These are phyloP conservation scores for Trichoderma gamsii DNA, from an alignment of 495 filamentous ascomycete species.

Conservation along the genomic window DNA sequence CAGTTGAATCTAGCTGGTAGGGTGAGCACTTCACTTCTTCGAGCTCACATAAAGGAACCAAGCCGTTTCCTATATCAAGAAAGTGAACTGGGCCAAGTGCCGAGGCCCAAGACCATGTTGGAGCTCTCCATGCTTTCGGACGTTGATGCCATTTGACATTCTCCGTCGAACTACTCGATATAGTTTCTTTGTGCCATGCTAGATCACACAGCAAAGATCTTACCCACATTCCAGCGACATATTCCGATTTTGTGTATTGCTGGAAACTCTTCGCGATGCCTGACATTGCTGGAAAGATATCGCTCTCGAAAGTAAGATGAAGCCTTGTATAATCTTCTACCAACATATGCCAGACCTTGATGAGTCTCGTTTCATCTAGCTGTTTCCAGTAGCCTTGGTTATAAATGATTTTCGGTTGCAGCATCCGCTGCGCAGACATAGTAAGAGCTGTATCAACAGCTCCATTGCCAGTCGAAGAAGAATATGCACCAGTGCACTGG, in stretches of 20 bases:
- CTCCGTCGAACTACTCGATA: neutral
- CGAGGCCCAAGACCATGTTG: constrained; percentile 25
- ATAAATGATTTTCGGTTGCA: constrained; percentile 18
- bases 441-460: neutral
- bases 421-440: neutral
- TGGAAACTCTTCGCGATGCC: constrained; percentile 19
- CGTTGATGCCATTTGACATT: neutral
- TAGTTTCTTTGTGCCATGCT: constrained; percentile 16
- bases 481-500: constrained; percentile 18
- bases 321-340: constrained; percentile 20
- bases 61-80: neutral
- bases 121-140: constrained; percentile 20
- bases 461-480: neutral
- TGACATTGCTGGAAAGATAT: constrained; percentile 22
- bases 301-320: constrained; percentile 18
- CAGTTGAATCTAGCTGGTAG: constrained; percentile 17
- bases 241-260: neutral
- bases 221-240: constrained; percentile 22
- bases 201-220: constrained; percentile 17
- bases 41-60: constrained; percentile 16
- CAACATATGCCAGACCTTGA: constrained; percentile 17
- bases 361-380: neutral
- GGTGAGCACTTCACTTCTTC: constrained; percentile 13
- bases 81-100: constrained; percentile 18
- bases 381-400: neutral